Base-by-base conservation (phyloP, 2,329 filamentous ascomycete genomes). In the Fusarium musae region DNA sequence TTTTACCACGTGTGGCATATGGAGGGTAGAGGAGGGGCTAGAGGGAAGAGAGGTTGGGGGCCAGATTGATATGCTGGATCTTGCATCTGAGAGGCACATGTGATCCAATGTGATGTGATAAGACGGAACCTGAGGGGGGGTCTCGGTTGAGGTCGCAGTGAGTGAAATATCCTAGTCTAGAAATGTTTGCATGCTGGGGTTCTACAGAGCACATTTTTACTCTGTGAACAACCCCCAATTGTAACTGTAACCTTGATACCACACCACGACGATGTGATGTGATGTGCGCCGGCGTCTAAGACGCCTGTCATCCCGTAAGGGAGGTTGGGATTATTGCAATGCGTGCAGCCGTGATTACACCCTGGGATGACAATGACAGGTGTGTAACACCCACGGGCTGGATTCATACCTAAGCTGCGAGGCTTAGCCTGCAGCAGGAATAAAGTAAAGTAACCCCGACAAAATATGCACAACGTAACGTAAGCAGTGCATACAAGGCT, bases 11-110 rank as follows among this genome's bases (percentile, higher is more conserved):
- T 76, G 74, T 61, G 49, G 46, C 58, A 34, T 43, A 43, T 30
- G 37, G 47, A 49, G 28, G 57, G 40, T 53, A 47, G 69, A 70
- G 63, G 69, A 72, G 69, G 44, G 47, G 19, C 44, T 47, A 47
- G 44, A 47, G 44, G 26, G 62, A 59, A 28, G 54, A 26, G 56
- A 61, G 44, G 64, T 71, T 66, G 69, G 69, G 74, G 74, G 63
- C 57, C 21, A 64, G 63, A 76, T 75, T 70, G 53, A 54, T 70
- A 60, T 70, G 59, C 66, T 69, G 65, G 59, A 69, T 70, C 68
- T 70, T 67, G 67, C 62, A 70, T 70, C 23, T 36, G 32, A 17
- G 34, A 59, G 30, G 61, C 34, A 62, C 58, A 64, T 66, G 63
- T 66, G 63, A 53, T 62, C 50, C 50, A 32, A 54, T 68, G 40